Evolutionary conservation across 2,329 filamentous ascomycete genomes (phyloP).

Genomic region (Trematosphaeria pertusa): DNA sequence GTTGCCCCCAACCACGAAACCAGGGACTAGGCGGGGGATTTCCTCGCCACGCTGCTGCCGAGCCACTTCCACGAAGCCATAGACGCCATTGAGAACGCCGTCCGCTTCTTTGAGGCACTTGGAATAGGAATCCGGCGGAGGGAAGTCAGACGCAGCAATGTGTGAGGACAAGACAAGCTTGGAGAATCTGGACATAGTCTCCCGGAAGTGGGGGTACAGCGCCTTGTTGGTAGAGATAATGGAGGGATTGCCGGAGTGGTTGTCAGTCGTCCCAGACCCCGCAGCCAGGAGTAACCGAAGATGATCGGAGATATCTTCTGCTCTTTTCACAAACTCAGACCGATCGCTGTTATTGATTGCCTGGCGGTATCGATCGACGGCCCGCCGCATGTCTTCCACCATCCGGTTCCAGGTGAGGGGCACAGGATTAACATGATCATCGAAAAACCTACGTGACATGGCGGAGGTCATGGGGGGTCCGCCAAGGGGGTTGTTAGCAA

Average conservation of each 20-base stretch:
- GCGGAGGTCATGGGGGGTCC: slow-evolving; percentile 53
- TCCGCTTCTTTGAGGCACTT: slow-evolving; percentile 99
- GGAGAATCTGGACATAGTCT: slow-evolving; percentile 99
- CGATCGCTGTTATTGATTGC: slow-evolving; percentile 84
- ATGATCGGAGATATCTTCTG: slow-evolving; percentile 99
- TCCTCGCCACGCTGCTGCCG: slow-evolving; percentile 91
- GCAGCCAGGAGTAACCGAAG: slow-evolving; percentile 91
- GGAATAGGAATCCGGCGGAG: slow-evolving; percentile 88
- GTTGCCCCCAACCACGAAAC: slow-evolving; percentile 86
- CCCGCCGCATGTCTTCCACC: slow-evolving; percentile 89
- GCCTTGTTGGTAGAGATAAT: slow-evolving; percentile 99
- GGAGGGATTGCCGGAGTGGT: slow-evolving; percentile 98
- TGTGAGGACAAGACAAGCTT: slow-evolving; percentile 98
- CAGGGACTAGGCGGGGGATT: slow-evolving; percentile 89
- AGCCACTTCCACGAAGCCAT: slow-evolving; percentile 94
- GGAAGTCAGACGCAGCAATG: slow-evolving; percentile 95
- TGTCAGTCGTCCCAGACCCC: slow-evolving; percentile 95
- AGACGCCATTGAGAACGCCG: slow-evolving; percentile 90
- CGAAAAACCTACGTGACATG: slow-evolving; percentile 85
- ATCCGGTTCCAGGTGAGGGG: slow-evolving; percentile 88
- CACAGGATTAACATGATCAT: slow-evolving; percentile 80
- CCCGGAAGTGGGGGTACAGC: slow-evolving; percentile 93
- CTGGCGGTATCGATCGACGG: slow-evolving; percentile 88
- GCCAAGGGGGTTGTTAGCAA: slow-evolving; percentile 58
- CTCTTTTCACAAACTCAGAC: slow-evolving; percentile 88